Evolutionary conservation across 192 early-diverging fungal genomes (phyloP).

Genomic region (Coemansia sp.): DNA sequence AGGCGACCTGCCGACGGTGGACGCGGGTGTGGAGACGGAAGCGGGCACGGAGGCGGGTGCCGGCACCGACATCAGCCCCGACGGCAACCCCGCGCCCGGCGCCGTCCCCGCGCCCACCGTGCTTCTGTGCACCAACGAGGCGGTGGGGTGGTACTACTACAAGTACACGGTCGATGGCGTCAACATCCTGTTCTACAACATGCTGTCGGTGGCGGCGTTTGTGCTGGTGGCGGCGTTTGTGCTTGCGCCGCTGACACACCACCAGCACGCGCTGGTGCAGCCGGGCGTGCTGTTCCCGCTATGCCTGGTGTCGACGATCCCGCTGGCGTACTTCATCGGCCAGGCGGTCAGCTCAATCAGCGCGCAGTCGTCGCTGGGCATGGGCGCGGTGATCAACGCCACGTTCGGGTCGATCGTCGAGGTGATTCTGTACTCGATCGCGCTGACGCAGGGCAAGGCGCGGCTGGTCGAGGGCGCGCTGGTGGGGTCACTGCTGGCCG

Average conservation of each 20-base stretch:
- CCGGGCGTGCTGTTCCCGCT: conserved; percentile 68
- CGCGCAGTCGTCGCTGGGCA: conserved; percentile 85
- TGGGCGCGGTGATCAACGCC: conserved; percentile 96
- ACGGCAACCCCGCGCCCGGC: neutral
- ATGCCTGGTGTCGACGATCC: conserved; percentile 80
- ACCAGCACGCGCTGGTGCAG: conserved; percentile 58
- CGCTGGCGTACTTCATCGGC: conserved; percentile 95
- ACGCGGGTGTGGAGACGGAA: neutral
- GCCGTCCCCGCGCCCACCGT: conserved; percentile 57
- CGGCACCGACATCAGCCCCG: neutral
- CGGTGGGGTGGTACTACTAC: conserved; percentile 91
- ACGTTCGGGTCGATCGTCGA: conserved; percentile 97
- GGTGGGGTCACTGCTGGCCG: conserved; percentile 88
- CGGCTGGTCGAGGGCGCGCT: conserved; percentile 86
- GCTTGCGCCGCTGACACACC: conserved; percentile 57
- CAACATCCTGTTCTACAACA: conserved; percentile 96
- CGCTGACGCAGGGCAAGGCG: conserved; percentile 84
- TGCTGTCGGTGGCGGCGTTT: conserved; percentile 80
- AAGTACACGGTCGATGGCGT: conserved; percentile 95
- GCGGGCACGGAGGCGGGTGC: neutral
- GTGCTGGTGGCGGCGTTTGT: conserved; percentile 80
- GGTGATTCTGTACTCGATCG: conserved; percentile 89
- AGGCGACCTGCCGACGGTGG: conserved; percentile 55
- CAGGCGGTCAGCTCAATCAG: conserved; percentile 97
- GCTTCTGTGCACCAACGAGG: conserved; percentile 85